phyloP scores from a whole-genome alignment of 768 basidiomycete genomes.

The Mycena albidolilacea region DNA sequence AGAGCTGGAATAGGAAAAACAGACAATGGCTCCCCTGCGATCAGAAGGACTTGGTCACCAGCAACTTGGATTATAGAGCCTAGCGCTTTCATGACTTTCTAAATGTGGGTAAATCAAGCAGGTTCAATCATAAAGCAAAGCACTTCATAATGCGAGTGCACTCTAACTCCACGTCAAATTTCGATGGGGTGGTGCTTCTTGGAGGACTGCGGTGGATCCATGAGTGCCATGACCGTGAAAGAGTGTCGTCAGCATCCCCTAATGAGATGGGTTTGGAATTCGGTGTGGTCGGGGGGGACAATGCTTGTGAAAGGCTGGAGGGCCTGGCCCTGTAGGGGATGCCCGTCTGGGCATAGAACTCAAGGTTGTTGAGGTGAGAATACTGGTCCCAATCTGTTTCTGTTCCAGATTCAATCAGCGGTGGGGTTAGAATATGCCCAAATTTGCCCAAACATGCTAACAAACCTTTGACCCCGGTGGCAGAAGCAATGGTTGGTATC shows the following conservation, averaged over 20 bases:
- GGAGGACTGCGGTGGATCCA: not conserved
- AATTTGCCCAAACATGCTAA: no score
- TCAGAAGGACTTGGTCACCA: conserved; percentile 20
- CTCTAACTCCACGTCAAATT: conserved; percentile 11
- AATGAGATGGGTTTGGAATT: conserved; percentile 10
- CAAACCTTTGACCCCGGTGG: no score
- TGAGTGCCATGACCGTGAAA: conserved; percentile 14
- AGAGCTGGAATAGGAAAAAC: conserved; percentile 22
- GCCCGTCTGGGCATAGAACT: not conserved
- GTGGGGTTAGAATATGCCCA: no score
- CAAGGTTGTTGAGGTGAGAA: not conserved
- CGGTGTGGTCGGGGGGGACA: not conserved
- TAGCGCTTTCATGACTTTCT: conserved; percentile 17
- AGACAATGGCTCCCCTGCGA: conserved; percentile 13
- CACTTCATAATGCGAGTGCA: conserved; percentile 13
- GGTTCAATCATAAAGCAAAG: not conserved
- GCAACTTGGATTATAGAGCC: conserved; percentile 12
- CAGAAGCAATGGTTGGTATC: no score
- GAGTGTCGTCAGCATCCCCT: not conserved
- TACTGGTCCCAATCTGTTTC: no score
- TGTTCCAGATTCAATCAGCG: no score
- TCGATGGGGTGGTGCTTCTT: not conserved
- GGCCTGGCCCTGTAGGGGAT: conserved; percentile 15
- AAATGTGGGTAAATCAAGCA: not conserved
- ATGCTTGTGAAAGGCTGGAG: not conserved